Percentiles rank a stretch among this genome's conserved stretches.
phyloP scores from a whole-genome alignment of 2,329 filamentous ascomycete species.

The Colletotrichum limetticola region DNA sequence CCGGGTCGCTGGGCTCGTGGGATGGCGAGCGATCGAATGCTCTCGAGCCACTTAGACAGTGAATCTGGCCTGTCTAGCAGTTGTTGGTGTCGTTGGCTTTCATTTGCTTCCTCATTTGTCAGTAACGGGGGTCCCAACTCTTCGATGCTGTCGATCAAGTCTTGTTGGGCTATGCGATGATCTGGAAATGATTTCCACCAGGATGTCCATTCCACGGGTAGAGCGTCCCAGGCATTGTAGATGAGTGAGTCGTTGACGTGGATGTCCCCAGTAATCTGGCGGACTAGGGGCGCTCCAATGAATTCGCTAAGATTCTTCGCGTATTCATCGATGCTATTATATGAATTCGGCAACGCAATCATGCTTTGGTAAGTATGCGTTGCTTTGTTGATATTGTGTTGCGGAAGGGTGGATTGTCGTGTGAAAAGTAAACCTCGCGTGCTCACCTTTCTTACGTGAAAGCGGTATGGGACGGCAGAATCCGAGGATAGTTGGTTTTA shows the following conservation, averaged over 20 bases:
- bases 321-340: constrained; percentile 20
- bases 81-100: neutral
- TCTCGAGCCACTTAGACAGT: constrained; percentile 5
- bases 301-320: constrained; percentile 39
- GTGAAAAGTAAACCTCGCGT: neutral
- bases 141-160: constrained; percentile 43
- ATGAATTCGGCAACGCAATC: neutral
- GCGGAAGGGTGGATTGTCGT: neutral
- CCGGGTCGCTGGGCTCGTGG: no score
- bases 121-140: neutral
- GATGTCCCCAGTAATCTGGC: constrained; percentile 46
- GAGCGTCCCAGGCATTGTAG: constrained; percentile 41
- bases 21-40: neutral
- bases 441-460: no score
- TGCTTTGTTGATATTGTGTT: neutral
- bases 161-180: constrained; percentile 42
- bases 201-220: constrained; percentile 44
- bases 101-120: rapidly evolving
- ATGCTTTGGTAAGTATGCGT: neutral
- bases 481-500: no score
- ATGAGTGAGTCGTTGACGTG: constrained; percentile 48
- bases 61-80: constrained; percentile 1
- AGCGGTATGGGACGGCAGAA: neutral
- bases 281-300: constrained; percentile 41
- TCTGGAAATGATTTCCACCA: constrained; percentile 44